Base-by-base conservation (phyloP, 768 basidiomycete genomes). In the Termitomyces sp. region DNA sequence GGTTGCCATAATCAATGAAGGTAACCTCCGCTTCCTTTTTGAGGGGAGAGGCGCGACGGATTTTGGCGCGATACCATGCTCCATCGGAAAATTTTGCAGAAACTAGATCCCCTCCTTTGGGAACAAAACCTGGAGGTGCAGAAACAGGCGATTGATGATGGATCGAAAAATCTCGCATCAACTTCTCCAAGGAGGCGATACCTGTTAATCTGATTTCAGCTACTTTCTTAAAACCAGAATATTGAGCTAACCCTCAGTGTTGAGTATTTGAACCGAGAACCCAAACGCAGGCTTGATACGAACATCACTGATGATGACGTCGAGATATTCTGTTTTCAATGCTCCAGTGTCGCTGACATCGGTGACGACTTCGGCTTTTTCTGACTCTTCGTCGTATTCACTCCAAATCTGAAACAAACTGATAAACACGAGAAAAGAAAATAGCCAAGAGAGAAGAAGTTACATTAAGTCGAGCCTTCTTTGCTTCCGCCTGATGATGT, bases 1-100 rank as follows among this genome's bases (percentile, higher is more conserved):
- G 90, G 70, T 99, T 98, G 31, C 96, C 96, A 65, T 96, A 92
- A 68, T 92, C 89, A 61, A 98, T 95, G 73, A 98, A 98, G 7
- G 88, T 86, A 32, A 99, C 88, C 68, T 97, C 92, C 6, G 93
- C 94, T 70, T 97, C 93, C 66, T 89, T 94, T 73, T 95, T 97
- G 39, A 91, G 63, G 4, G 91, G 84, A 42, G 92, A 95, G n/a
- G 83, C 74, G 20, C 91, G 81, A 50, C 89, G 88, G 56, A 98
- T 86, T 73, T 86, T 91, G 41, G 96, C 96, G 49, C 96, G 89
- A 71, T 98, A 98, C 97, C 96, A 99, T 45, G 87, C 77, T 7
- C 91, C 91, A 64, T 97, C 90, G 45, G 89, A 90, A 72, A 98
- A 98, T 66, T 94, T 94, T 16, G 94, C 96, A 12, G 92, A 93